These are phyloP conservation scores for Trametes villosa DNA, from an alignment of 768 basidiomycete species.

Conservation along the genomic window DNA sequence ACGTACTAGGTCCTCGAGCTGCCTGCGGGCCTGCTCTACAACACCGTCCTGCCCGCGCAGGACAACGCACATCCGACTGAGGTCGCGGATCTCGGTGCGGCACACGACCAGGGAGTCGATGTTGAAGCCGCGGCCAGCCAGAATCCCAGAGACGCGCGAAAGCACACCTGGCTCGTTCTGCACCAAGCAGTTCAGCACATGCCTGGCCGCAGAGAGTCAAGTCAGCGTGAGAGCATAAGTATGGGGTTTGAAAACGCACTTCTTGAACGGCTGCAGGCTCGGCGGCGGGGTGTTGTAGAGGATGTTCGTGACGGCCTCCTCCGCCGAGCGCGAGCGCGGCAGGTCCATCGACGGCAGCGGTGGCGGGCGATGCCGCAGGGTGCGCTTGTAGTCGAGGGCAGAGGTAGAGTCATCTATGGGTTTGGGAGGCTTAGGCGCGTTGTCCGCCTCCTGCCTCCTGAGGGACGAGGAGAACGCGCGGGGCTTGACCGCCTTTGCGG, in stretches of 20 bases:
- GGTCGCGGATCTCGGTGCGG: constrained; percentile 94
- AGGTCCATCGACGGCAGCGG: constrained; percentile 85
- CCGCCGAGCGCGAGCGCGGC: constrained; percentile 83
- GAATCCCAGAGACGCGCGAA: constrained; percentile 95
- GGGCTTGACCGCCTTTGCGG: constrained; percentile 12
- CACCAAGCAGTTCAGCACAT: constrained; percentile 95
- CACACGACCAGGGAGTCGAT: constrained; percentile 99
- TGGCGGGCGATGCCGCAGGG: constrained; percentile 73
- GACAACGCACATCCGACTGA: constrained; percentile 98
- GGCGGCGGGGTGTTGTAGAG: constrained; percentile 95
- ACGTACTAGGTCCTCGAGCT: constrained; percentile 94
- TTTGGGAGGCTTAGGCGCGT: constrained; percentile 67
- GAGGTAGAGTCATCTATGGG: constrained; percentile 93
- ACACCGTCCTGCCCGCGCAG: constrained; percentile 96
- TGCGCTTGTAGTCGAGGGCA: constrained; percentile 91
- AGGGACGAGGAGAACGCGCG: constrained; percentile 23
- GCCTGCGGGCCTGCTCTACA: constrained; percentile 94
- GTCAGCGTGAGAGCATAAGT: not conserved
- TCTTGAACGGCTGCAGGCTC: constrained; percentile 90
- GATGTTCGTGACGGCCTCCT: constrained; percentile 97
- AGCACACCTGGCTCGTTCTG: constrained; percentile 99
- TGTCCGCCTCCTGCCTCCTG: constrained; percentile 22
- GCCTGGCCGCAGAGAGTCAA: constrained; percentile 51
- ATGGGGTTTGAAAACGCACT: constrained; percentile 49
- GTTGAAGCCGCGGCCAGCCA: constrained; percentile 97